A percentile compares a stretch with the other conserved stretches of the same genome.
Conservation (phyloP, 1,284 basidiomycete genomes). For the Moesziomyces sp. region DNA sequence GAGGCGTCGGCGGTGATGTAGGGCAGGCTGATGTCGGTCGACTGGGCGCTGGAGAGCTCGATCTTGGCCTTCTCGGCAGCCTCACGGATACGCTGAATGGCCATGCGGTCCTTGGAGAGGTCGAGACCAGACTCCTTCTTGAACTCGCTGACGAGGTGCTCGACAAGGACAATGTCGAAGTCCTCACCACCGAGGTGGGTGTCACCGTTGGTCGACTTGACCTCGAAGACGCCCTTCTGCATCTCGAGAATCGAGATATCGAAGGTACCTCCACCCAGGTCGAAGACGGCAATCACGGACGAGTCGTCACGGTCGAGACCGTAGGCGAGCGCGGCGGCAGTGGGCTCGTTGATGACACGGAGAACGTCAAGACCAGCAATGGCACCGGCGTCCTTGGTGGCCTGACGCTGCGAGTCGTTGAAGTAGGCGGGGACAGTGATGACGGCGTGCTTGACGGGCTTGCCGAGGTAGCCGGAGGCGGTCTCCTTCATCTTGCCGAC, state of each 20-base stretch:
- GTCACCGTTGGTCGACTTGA: constrained; percentile 99
- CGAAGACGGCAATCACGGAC: constrained; percentile 86
- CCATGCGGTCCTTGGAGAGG: constrained; percentile 87
- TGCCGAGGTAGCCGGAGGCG: constrained; percentile 89
- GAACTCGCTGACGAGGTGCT: constrained; percentile 89
- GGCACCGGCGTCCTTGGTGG: constrained; percentile 95
- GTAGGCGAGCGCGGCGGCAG: constrained; percentile 96
- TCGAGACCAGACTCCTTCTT: constrained; percentile 90
- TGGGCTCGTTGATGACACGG: constrained; percentile 98
- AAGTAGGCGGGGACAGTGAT: constrained; percentile 98
- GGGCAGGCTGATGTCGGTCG: constrained; percentile 92
- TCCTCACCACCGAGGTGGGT: constrained; percentile 99
- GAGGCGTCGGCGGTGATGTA: constrained; percentile 96
- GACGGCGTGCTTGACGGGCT: constrained; percentile 89
- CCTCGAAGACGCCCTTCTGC: constrained; percentile 99
- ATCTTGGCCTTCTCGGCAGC: constrained; percentile 99
- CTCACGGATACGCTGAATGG: constrained; percentile 98
- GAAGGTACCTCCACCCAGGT: constrained; percentile 92
- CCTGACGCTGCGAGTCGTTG: constrained; percentile 98
- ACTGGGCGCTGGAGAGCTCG: constrained; percentile 89
- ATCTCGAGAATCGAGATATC: constrained; percentile 99
- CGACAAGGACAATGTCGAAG: constrained; percentile 90
- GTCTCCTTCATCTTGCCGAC: constrained; percentile 95
- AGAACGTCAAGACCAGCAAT: constrained; percentile 97
- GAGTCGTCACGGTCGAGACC: constrained; percentile 69